Base-by-base conservation (phyloP, 805 yeast species). In the Suhomyces vadensis region DNA sequence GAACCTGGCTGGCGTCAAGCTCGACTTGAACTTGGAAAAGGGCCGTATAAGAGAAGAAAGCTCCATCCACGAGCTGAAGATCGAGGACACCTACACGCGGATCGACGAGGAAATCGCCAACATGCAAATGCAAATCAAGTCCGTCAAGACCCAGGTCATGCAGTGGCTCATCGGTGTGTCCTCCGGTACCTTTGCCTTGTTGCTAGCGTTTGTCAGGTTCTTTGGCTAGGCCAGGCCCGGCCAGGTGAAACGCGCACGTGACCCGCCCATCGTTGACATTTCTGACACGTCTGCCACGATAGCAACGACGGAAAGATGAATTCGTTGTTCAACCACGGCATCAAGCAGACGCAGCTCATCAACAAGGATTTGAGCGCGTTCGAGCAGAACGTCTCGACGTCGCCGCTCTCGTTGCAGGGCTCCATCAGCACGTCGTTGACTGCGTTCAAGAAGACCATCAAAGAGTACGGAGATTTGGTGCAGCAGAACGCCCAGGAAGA, bases 141-240 rank as follows among this genome's bases (percentile, higher is more conserved):
- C 88, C 35, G 96, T 92, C 24, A 94, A 94, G 69, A 88, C 96
- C 1, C 97, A 94, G 63, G 97, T 94, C 39, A 81, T 90, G 83
- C 99, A 94, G 67, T 94, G 99, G 99, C 77, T 94, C 51, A 89
- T 94, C 56, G 98, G 98, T 74, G 97, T 94, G 14, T 87, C 96
- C 60, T 91, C 98, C 1, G 99, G 98, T 85, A 87, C 97, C 1
- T 88, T 92, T 67, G 98, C 98, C 10, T 75, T 94, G 46, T 86
- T 94, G 41, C 69, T 92, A 55, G 97, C 98, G 1, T 94, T 94
- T 63, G 87, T 91, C 39, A 77, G 99, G 56, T 73, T 94, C 54
- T 71, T 88, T 40, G 80, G 88, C 7, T 87, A 47, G 47, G 5
- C n/a, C n/a, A n/a, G n/a, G 5, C 16, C 25, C 3, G 13, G 14